Evolutionary conservation across 129 eudicot species (phyloP), one percentile per base, ranked within the genome.

Genomic region (Oenanthe sinensis): DNA sequence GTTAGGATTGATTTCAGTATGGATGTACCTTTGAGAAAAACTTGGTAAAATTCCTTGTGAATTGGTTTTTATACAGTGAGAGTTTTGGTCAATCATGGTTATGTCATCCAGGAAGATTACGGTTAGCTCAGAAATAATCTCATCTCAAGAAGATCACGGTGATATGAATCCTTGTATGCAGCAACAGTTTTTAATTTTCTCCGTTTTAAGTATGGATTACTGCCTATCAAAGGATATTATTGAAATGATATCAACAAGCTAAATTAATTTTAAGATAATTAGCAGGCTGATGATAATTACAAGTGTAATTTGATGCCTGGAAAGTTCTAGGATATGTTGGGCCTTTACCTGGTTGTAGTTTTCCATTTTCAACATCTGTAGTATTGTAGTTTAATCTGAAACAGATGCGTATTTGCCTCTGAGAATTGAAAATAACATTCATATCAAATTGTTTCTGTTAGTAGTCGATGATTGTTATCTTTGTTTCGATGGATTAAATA

Each of bases 221-320:
- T 67, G 72, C 72, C 44, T n/a, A n/a, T 0, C 17, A 10, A 43
- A 46, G 33, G 48, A 37, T 67, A 8, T 26, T 6, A n/a, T 2
- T 39, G n/a, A 40, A 36, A 37, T 58, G 46, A 77, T 12, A 77
- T 20, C 39, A 0, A 50, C 7, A 52, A 36, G 50, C 71, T 30
- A 30, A 30, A 16, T 5, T 46, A 39, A 22, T 58, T 15, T 3
- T 26, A 28, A 10, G 6, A 46, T 37, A 15, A 58, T 43, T 47
- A n/a, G 71, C 50, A 77, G 71, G 39, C 63, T 60, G 33, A 60
- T 60, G 68, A 60, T 24, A 24, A 60, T 60, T 60, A 24, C 68
- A n/a, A 24, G 33, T 33, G 68, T 60, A 60, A 60, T 60, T 60
- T 60, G 68, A 60, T 12, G 68, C 68, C 68, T 60, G 68, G 36